A percentile compares a stretch with the other conserved stretches of the same genome.
phyloP scores from a whole-genome alignment of 768 basidiomycete species.

The Suillus brevipes region DNA sequence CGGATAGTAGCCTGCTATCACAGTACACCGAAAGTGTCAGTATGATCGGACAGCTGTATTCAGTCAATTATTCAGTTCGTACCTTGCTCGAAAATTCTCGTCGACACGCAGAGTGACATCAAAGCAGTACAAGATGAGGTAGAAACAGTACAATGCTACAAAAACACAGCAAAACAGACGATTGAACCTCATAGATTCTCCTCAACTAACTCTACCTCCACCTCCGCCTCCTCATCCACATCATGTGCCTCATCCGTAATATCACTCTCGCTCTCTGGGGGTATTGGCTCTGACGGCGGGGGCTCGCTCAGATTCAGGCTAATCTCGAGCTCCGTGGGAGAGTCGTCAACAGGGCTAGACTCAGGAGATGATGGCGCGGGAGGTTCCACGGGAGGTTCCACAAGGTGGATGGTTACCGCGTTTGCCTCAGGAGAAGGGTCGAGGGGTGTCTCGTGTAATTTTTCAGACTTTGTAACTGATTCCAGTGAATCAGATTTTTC shows the following conservation, averaged over 20 bases:
- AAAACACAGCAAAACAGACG: not conserved
- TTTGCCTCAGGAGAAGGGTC: conserved; percentile 14
- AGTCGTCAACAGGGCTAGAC: not conserved
- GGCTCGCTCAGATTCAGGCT: conserved; percentile 31
- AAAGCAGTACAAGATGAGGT: not conserved
- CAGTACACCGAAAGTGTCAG: not conserved
- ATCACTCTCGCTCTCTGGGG: conserved; percentile 35
- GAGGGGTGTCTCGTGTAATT: conserved; percentile 5
- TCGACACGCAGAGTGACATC: not conserved
- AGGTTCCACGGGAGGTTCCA: conserved; percentile 9
- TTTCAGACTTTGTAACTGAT: conserved; percentile 7
- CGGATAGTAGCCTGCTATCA: not conserved
- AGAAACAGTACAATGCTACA: not conserved
- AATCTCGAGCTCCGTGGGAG: conserved; percentile 4
- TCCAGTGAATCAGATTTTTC: conserved; percentile 13
- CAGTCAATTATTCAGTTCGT: not conserved
- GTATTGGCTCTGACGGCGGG: conserved; percentile 32
- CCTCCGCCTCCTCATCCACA: conserved; percentile 19
- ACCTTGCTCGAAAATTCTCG: not conserved
- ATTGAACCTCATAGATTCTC: not conserved
- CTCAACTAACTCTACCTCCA: conserved; percentile 17
- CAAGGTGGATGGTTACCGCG: not conserved
- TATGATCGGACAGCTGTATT: not conserved
- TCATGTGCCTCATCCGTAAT: conserved; percentile 33
- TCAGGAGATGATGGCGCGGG: conserved; percentile 2